Base-by-base conservation (phyloP, 331 rosid species). In the Pyrus hybrid region DNA sequence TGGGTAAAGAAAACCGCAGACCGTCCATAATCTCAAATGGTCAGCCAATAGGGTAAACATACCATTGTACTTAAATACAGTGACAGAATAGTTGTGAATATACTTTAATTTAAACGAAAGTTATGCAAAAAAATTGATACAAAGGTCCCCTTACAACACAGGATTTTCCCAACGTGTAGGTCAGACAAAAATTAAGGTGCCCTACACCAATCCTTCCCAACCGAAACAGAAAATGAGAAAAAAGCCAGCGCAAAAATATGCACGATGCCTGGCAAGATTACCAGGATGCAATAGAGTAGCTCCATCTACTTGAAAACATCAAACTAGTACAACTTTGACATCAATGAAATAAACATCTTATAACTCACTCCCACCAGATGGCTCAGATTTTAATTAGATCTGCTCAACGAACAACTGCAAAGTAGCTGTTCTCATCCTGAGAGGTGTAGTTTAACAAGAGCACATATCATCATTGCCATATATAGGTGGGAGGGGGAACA, bases 391-490 rank as follows among this genome's bases (percentile, higher is more conserved):
- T 70, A 51, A 54, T 63, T 67, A 33, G 16, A 10, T 57, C 10
- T 7, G 30, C 43, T 54, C 73, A 76, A 66, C 5, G 75, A 60
- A 67, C 61, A 68, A 43, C 80, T 60, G 17, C 73, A 68, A 3
- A 28, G 63, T 20, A 68, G 62, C 61, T 30, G 51, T 60, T 76
- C 80, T 68, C 80, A 69, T 29, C 60, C 33, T 77, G 75, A 77
- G 75, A 60, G 75, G 75, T 77, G 80, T 69, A 60, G 22, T 30
- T 5, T 66, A n/a, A 64, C 30, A 74, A 62, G 11, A 58, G 75
- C 25, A 68, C n/a, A 68, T 37, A 37, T 26, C 80, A 76, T 76
- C 75, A 58, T 43, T 6, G 63, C 54, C 63, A 68, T 26, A 26
- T 67, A 10, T 18, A 41, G 68, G 45, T 5, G 63, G 11, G 61